These are phyloP conservation scores for Stagonosporopsis tanaceti DNA, from an alignment of 2,329 filamentous ascomycete genomes.

Conservation along the genomic window DNA sequence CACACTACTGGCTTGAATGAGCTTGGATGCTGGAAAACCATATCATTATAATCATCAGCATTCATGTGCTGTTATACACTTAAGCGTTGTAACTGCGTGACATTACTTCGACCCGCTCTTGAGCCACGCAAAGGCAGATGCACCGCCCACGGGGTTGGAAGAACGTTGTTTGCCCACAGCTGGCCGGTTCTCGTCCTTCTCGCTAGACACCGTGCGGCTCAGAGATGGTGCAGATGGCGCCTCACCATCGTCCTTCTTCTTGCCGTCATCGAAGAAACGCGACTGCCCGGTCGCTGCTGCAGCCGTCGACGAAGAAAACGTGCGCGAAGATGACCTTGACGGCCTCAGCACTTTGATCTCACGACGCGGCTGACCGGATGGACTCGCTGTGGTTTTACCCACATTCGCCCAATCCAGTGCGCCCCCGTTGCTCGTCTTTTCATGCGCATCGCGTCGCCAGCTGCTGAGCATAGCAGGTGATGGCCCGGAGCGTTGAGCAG, in stretches of 20 bases:
- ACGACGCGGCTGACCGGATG: constrained; percentile 71
- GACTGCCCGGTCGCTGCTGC: constrained; percentile 49
- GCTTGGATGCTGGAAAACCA: background rate
- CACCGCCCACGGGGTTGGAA: constrained; percentile 88
- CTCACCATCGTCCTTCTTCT: constrained; percentile 43
- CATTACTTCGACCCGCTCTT: constrained; percentile 56
- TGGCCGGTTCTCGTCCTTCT: constrained; percentile 48
- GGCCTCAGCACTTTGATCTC: constrained; percentile 92
- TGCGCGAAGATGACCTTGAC: constrained; percentile 67
- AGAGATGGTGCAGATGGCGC: constrained; percentile 24
- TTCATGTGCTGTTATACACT: background rate
- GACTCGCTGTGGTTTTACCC: constrained; percentile 62
- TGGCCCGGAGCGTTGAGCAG: constrained; percentile 38
- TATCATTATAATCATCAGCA: background rate
- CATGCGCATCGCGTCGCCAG: constrained; percentile 55
- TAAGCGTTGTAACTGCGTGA: background rate
- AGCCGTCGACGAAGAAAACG: constrained; percentile 48
- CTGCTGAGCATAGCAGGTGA: constrained; percentile 58
- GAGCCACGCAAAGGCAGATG: constrained; percentile 93
- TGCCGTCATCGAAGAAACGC: constrained; percentile 60
- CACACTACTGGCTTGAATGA: no score
- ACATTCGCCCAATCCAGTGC: constrained; percentile 64
- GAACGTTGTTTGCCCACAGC: constrained; percentile 61
- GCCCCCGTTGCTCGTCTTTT: constrained; percentile 37
- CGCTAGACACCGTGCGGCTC: constrained; percentile 41